A percentile compares a stretch with the other conserved stretches of the same genome.
Evolutionary conservation across 306 rosid species (phyloP).

Genomic region (Lathyrus aphaca): DNA sequence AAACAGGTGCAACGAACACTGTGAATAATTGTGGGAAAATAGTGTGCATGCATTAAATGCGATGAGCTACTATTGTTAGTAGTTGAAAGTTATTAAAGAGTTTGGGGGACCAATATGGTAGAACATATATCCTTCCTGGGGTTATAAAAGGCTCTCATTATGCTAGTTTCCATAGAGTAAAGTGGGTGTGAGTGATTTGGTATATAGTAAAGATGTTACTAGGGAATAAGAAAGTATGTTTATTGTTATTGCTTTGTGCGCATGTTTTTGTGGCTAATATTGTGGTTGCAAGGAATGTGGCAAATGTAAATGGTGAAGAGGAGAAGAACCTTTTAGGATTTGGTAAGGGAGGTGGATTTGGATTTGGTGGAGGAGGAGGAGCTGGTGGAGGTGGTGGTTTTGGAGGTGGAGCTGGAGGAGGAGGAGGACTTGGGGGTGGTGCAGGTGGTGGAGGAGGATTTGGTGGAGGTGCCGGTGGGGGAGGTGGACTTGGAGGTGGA

Average conservation of each 20-base stretch:
- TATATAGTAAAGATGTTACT: slow-evolving; percentile 44
- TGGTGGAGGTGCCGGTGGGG: slow-evolving; percentile 41
- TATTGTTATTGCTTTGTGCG: slow-evolving; percentile 57
- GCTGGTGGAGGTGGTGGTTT: slow-evolving; percentile 33
- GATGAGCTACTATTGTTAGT: slow-evolving; percentile 47
- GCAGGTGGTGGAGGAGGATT: slow-evolving; percentile 28
- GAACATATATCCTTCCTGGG: background rate
- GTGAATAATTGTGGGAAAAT: slow-evolving; percentile 39
- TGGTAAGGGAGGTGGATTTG: slow-evolving; percentile 57
- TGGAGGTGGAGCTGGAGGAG: slow-evolving; percentile 35
- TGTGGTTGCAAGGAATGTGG: slow-evolving; percentile 67
- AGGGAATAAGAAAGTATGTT: slow-evolving; percentile 35
- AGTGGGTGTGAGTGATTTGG: slow-evolving; percentile 34
- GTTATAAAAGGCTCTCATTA: slow-evolving; percentile 40
- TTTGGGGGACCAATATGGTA: background rate
- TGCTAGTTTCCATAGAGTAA: slow-evolving; percentile 4
- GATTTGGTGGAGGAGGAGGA: slow-evolving; percentile 38
- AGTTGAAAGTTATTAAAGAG: slow-evolving; percentile 57
- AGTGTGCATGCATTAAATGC: slow-evolving; percentile 42
- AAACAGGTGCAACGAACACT: slow-evolving; percentile 42
- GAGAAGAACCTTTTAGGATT: slow-evolving; percentile 41
- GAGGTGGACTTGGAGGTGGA: slow-evolving; percentile 34
- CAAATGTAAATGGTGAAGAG: slow-evolving; percentile 41
- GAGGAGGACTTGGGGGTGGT: slow-evolving; percentile 35
- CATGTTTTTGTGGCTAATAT: slow-evolving; percentile 50